phyloP scores from a whole-genome alignment of 257 asterid genomes.

The Solanum corneliomulleri region DNA sequence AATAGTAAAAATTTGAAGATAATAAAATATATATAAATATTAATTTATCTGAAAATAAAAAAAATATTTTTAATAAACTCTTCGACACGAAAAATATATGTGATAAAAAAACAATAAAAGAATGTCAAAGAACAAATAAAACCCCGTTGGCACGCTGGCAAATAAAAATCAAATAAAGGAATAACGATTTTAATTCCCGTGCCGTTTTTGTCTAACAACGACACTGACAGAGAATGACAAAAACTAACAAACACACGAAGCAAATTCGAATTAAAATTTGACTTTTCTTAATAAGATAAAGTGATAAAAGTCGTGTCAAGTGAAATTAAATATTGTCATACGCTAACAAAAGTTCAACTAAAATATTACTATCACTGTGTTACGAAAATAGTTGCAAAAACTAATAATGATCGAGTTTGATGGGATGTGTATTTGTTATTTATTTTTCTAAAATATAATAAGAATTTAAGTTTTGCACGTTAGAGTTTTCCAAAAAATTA shows the following conservation, averaged over 20 bases:
- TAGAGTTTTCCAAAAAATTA: neutral
- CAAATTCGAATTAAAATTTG: neutral
- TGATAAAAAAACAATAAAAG: no score
- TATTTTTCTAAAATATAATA: no score
- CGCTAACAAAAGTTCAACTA: neutral
- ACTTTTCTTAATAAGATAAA: neutral
- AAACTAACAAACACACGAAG: neutral
- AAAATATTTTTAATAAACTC: no score
- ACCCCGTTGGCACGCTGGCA: neutral
- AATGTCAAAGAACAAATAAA: neutral
- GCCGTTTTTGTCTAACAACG: neutral
- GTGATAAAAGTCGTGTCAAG: neutral
- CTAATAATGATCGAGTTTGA: neutral
- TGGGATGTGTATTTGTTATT: no score
- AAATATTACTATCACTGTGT: neutral
- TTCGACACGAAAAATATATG: no score
- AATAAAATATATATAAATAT: fast-evolving
- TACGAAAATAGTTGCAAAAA: neutral
- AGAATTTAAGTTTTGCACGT: no score
- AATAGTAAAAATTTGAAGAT: neutral
- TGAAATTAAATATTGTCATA: neutral
- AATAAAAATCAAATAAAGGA: neutral
- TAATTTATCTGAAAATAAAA: no score
- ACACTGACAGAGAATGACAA: neutral
- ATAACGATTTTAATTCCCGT: neutral